Evolutionary conservation across 345 rosid species (phyloP).

Genomic region (Turnera subulata): DNA sequence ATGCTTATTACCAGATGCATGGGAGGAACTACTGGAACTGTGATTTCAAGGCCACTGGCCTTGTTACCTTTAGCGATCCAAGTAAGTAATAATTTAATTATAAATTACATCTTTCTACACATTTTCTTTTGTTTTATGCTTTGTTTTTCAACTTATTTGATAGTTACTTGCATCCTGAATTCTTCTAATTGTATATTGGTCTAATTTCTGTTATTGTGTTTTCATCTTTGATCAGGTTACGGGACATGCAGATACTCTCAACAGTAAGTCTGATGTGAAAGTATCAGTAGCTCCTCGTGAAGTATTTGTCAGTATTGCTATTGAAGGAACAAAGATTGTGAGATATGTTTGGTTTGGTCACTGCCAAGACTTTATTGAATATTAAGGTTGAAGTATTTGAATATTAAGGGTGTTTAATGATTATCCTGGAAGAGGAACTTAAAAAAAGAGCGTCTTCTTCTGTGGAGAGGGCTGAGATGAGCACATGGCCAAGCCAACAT

Average conservation of each 20-base stretch:
- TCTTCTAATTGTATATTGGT: neutral
- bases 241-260: constrained; percentile 55
- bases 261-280: constrained; percentile 27
- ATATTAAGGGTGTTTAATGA: neutral
- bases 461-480: constrained; percentile 9
- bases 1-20: constrained; percentile 62
- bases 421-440: constrained; percentile 8
- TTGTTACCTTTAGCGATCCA: constrained; percentile 63
- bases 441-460: constrained; percentile 4
- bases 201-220: neutral
- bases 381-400: neutral
- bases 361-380: neutral
- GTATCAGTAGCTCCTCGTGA: neutral
- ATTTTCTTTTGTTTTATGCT: neutral
- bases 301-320: neutral
- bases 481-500: constrained; percentile 8
- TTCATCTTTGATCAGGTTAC: constrained; percentile 35
- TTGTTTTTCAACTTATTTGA: neutral
- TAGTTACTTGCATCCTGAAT: neutral
- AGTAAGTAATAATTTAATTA: constrained; percentile 26
- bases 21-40: constrained; percentile 79
- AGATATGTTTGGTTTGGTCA: neutral
- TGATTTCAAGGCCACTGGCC: constrained; percentile 61
- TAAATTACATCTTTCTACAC: neutral
- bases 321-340: too few species aligned